Evolutionary conservation across 176 grass and related monocot genomes (phyloP), one percentile per base, ranked within the genome.

Genomic region (Cocos nucifera): DNA sequence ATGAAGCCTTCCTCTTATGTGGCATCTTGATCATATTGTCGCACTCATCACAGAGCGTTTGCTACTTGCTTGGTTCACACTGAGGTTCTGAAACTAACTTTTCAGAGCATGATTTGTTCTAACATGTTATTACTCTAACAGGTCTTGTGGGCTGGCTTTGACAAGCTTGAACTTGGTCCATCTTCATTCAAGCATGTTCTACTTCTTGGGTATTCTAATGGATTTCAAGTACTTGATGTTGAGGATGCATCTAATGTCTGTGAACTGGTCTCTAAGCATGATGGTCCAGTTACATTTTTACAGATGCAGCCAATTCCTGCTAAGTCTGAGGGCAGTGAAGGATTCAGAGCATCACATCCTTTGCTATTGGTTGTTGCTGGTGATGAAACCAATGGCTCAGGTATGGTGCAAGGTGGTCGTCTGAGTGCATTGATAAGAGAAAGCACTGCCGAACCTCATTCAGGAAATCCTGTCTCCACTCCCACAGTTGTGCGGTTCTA

Each of bases 141-240:
- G 93, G 93, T 98, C 24, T 83, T 98, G 58, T 98, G 94, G 88
- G 78, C 94, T 69, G 88, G 94, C 26, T 98, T 98, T 80, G 94
- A 98, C 61, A 87, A 85, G 64, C 19, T 98, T 75, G 94, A 93
- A 59, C 70, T 92, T 26, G 64, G 76, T 51, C 63, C 78, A 2
- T 98, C 88, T 61, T 83, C 73, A 17, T 99, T 93, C 79, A 99
- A 99, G 82, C 77, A 83, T 58, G 88, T 99, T 63, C 74, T 99
- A 81, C 82, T 99, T 4, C 72, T 99, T 65, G 88, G 94, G 50
- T 99, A 99, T 59, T 80, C 94, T 17, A 99, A 93, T 76, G 94
- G 94, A 39, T 99, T 99, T 79, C 94, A 99, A 93, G 88, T 99
- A 39, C 85, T 99, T 65, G 94, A 99, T 83, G 94, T 99, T 23